A percentile compares a stretch with the other conserved stretches of the same genome.
Evolutionary conservation across 306 rosid genomes (phyloP).

Genomic region (Cicer yamashitae): DNA sequence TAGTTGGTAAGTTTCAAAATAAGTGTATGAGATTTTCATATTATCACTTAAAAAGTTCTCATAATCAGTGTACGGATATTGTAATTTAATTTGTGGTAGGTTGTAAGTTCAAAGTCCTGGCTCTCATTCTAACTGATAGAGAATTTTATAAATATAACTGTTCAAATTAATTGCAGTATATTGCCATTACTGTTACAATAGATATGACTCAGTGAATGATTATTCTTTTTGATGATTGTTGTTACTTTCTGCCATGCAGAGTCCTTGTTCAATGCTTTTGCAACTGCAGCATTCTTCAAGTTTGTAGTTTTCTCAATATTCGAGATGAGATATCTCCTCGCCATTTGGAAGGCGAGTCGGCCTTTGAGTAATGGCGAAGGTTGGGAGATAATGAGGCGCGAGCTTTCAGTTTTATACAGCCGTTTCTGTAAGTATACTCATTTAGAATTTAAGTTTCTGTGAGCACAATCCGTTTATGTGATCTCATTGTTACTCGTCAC

Average conservation of each 20-base stretch:
- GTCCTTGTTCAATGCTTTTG: slow-evolving; percentile 95
- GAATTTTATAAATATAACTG: slow-evolving; percentile 2
- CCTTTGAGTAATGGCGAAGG: slow-evolving; percentile 92
- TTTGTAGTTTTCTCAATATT: slow-evolving; percentile 96
- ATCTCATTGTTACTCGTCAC: slow-evolving; percentile 18
- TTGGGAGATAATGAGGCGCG: slow-evolving; percentile 99
- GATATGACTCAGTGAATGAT: slow-evolving; percentile 31
- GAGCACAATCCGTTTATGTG: slow-evolving; percentile 28
- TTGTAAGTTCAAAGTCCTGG: not conserved
- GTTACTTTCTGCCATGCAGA: slow-evolving; percentile 62
- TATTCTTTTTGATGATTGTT: slow-evolving; percentile 27
- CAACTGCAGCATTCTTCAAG: slow-evolving; percentile 99
- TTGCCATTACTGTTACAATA: slow-evolving; percentile 13
- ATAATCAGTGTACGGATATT: not conserved
- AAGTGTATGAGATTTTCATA: slow-evolving; percentile 10
- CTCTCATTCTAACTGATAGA: not conserved
- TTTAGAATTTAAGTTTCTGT: slow-evolving; percentile 14
- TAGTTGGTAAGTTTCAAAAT: slow-evolving; percentile 72
- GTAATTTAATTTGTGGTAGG: slow-evolving; percentile 1
- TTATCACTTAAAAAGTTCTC: not conserved
- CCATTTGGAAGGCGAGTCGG: slow-evolving; percentile 98
- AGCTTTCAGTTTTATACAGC: slow-evolving; percentile 90
- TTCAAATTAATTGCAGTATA: slow-evolving; percentile 16
- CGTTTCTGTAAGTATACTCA: slow-evolving; percentile 85
- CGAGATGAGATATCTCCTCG: slow-evolving; percentile 99